Base-by-base conservation (phyloP, 768 basidiomycete species). In the Stropharia rugosoannulata region DNA sequence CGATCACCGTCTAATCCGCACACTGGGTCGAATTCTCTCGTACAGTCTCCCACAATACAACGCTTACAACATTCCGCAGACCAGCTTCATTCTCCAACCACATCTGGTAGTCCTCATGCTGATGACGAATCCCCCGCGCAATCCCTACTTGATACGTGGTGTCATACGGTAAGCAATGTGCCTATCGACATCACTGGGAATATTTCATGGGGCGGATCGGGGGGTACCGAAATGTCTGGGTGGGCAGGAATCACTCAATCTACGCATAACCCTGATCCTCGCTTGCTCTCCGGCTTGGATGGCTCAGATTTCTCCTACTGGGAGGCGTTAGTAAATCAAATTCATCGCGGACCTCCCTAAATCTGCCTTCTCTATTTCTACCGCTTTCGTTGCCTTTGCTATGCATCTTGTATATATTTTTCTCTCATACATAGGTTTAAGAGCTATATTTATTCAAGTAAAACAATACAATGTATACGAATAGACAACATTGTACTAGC, bases 141-240 rank as follows among this genome's bases (percentile, higher is more conserved):
- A 64, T 82, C 82, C 10, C 68, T 94, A 53, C 74, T 94, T 45
- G 90, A 94, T 67, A 87, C 92, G 58, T 93, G 92, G 91, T 89
- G 84, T 64, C 87, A 86, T 58, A 84, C 86, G n/a, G 82, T 91
- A 60, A 88, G 83, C 64, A 87, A 85, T 55, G 80, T 84, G 10
- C 78, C 80, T 2, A 62, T 83, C 2, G 85, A 87, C 60, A 73
- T 77, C 18, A 73, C 75, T 18, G 76, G 77, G 27, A 76, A 74
- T 48, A 75, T 84, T 58, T 79, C 84, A 7, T 89, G 87, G 87
- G 80, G 80, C 18, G 82, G 83, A 12, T 76, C 81, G 6, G 80
- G 80, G 12, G 73, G 77, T 46, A 75, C 75, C 32, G 86, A 88
- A 61, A 77, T 83, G 40, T 70, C 82, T 18, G 83, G 82, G 2